phyloP scores from a whole-genome alignment of 2,329 filamentous ascomycete species.

The Diaporthe longicolla region DNA sequence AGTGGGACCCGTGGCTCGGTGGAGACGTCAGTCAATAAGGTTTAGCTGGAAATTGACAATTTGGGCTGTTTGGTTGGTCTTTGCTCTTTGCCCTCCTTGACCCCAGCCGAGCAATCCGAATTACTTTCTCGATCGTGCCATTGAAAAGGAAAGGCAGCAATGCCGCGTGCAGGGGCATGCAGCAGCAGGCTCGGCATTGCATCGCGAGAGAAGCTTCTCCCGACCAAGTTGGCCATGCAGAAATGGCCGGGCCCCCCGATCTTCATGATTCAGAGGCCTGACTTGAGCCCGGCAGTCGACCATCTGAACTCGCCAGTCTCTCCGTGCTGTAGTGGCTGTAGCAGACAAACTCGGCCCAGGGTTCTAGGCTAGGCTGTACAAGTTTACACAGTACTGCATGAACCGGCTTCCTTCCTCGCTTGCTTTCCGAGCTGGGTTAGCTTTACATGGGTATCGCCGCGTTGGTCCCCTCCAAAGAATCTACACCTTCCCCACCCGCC shows the following conservation, averaged over 20 bases:
- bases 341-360: slow-evolving; percentile 2
- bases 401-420: neutral
- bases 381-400: no score
- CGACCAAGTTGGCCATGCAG: neutral
- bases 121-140: neutral
- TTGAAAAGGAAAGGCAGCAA: neutral
- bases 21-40: slow-evolving; percentile 9
- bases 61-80: neutral
- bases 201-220: slow-evolving; percentile 3
- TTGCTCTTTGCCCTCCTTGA: neutral
- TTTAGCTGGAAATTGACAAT: slow-evolving; percentile 34
- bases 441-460: slow-evolving; percentile 19
- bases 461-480: neutral
- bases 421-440: slow-evolving; percentile 7
- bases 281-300: neutral
- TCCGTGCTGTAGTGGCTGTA: neutral
- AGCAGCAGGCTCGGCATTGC: slow-evolving; percentile 8
- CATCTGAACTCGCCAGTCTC: neutral
- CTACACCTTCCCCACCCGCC: slow-evolving; percentile 20
- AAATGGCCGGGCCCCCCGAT: neutral
- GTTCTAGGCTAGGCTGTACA: neutral
- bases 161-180: neutral
- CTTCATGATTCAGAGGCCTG: slow-evolving; percentile 21
- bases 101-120: neutral
- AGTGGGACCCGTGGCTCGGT: neutral